These are phyloP conservation scores for Triangularia verruculosa DNA, from an alignment of 2,329 filamentous ascomycete genomes.

Conservation along the genomic window DNA sequence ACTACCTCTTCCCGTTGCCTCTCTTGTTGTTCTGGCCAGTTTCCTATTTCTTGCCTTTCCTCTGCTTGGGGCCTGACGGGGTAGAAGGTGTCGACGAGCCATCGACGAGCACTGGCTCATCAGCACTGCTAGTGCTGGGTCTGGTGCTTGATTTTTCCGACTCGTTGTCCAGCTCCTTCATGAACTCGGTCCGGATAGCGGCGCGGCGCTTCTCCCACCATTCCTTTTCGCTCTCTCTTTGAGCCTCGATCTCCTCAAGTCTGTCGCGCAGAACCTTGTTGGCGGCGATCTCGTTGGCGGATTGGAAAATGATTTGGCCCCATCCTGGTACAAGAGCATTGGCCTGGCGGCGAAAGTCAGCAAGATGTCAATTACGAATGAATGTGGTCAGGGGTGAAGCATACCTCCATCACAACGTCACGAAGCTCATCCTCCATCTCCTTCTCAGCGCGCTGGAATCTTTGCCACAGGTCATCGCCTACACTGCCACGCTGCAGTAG, in stretches of 20 bases:
- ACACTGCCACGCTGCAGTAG: constrained; percentile 88
- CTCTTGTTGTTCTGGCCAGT: constrained; percentile 44
- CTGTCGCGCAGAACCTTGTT: constrained; percentile 74
- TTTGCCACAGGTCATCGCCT: constrained; percentile 92
- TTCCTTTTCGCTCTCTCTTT: constrained; percentile 70
- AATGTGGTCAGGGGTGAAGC: constrained; percentile 22
- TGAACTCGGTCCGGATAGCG: constrained; percentile 70
- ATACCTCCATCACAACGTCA: constrained; percentile 88
- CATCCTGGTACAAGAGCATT: constrained; percentile 86
- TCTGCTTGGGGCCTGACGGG: constrained; percentile 52
- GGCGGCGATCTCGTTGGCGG: constrained; percentile 90
- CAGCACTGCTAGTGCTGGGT: constrained; percentile 39
- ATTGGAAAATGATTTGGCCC: constrained; percentile 96
- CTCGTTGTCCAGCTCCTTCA: constrained; percentile 77
- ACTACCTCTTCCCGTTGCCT: constrained; percentile 62
- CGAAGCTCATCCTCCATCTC: constrained; percentile 95
- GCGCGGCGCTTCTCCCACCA: constrained; percentile 89
- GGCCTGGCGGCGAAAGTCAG: constrained; percentile 55
- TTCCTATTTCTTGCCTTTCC: constrained; percentile 61
- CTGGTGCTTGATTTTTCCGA: constrained; percentile 38
- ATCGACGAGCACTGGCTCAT: constrained; percentile 78
- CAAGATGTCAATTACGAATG: background rate
- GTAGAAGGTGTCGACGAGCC: constrained; percentile 39
- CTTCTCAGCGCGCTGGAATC: constrained; percentile 88
- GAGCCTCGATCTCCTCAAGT: constrained; percentile 70